A percentile compares a stretch with the other conserved stretches of the same genome.
Conservation (phyloP, 2,329 filamentous ascomycete genomes). For the Dactylonectria estremocensis region DNA sequence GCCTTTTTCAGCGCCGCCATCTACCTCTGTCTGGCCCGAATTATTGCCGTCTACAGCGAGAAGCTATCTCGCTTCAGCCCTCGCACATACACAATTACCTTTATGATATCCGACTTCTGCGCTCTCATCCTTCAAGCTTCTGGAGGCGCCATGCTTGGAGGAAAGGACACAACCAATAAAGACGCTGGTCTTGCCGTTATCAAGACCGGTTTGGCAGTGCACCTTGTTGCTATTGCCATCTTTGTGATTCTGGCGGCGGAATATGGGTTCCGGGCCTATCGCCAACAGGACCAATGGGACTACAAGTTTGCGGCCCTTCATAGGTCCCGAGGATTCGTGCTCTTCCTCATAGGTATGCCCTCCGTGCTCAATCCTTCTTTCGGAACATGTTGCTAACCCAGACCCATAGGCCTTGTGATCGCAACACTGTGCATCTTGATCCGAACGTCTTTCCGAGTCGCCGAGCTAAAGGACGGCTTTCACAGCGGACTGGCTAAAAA, state of each 20-base stretch:
- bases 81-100: slow-evolving; percentile 52
- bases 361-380: slow-evolving; percentile 76
- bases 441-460: slow-evolving; percentile 35
- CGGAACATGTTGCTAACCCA: slow-evolving; percentile 80
- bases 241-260: slow-evolving; percentile 19
- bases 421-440: slow-evolving; percentile 37
- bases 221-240: slow-evolving; percentile 36
- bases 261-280: slow-evolving; percentile 22
- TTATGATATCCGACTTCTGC: slow-evolving; percentile 65
- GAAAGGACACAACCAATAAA: slow-evolving; percentile 10
- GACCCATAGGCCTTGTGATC: slow-evolving; percentile 38
- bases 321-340: slow-evolving; percentile 24
- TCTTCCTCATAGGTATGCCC: slow-evolving; percentile 30
- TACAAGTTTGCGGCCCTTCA: slow-evolving; percentile 31
- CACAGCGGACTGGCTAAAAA: slow-evolving; percentile 31
- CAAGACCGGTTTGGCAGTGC: slow-evolving; percentile 35
- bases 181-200: slow-evolving; percentile 34
- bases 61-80: slow-evolving; percentile 54
- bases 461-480: slow-evolving; percentile 32
- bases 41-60: slow-evolving; percentile 61
- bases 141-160: slow-evolving; percentile 60
- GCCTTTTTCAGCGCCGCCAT: slow-evolving; percentile 75
- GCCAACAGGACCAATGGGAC: slow-evolving; percentile 30
- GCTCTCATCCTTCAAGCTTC: slow-evolving; percentile 66
- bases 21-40: slow-evolving; percentile 70